Base-by-base conservation (phyloP, 1,284 basidiomycete genomes). In the Volvariella volvacea region DNA sequence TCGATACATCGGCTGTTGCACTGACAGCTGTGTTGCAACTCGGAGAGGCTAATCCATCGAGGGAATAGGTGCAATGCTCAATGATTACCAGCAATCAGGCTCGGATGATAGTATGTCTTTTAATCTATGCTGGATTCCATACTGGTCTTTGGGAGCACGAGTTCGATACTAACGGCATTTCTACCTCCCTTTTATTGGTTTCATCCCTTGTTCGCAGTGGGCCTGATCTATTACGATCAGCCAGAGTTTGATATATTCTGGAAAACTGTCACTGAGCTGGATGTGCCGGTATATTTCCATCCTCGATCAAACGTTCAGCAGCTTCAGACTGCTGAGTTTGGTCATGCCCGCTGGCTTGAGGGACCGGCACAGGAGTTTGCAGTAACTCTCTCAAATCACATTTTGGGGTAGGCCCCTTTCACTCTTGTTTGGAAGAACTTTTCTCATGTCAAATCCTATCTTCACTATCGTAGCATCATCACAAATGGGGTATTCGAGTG, bases 231-330 rank as follows among this genome's bases (percentile, higher is more conserved):
- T 47, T 71, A 69, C 43, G 68, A 71, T 47, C 64, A 66, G 42
- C 67, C 68, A 6, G 60, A 66, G 46, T 71, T 65, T 43, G 70
- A 71, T 42, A 60, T 62, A 14, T 71, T 72, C 49, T 71, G 68
- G 68, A 49, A 68, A 47, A 62, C 59, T 49, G 67, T 68, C 4
- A 57, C 61, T 2, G 66, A 68, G 9, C 52, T 71, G 14, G 60
- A 71, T 39, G 66, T 71, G 8, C 69, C 68, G 1, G 58, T 73
- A 6, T 73, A 73, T 44, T 58, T 69, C 45, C 68, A 71, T 46
- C 68, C 68, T 0, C 62, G 68, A 12, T 38, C 38, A 1, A 65
- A 65, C 46, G 61, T 65, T 19, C 46, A 52, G 7, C 52, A 56
- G 22, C 52, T 70, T 20, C 30, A 52, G 20, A 48, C 45, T 9